Evolutionary conservation across 192 early-diverging fungal species (phyloP).

Genomic region (Chytriomyces hyalinus): DNA sequence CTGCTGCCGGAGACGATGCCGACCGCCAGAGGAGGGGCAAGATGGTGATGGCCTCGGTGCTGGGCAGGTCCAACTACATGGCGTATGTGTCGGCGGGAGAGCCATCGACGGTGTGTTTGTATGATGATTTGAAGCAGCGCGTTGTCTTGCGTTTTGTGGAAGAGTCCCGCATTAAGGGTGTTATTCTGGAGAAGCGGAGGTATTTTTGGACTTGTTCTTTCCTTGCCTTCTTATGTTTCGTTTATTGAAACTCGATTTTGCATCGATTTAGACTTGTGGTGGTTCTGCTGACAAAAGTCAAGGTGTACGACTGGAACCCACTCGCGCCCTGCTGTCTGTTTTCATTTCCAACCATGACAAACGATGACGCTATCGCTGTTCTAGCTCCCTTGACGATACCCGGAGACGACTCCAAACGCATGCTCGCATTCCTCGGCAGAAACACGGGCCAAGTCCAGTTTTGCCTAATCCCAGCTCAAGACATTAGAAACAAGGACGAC

Average conservation of each 20-base stretch:
- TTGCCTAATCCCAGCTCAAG: conserved; percentile 59
- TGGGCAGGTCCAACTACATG: conserved; percentile 84
- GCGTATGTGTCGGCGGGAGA: conserved; percentile 84
- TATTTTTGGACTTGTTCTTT: conserved; percentile 64
- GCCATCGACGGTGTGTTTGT: conserved; percentile 84
- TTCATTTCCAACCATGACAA: conserved; percentile 82
- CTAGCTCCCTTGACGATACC: conserved; percentile 52
- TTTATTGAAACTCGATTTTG: neutral
- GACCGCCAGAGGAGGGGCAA: conserved; percentile 41
- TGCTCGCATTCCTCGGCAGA: conserved; percentile 80
- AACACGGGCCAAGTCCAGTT: conserved; percentile 86
- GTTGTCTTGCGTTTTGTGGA: conserved; percentile 79
- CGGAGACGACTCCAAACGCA: conserved; percentile 7
- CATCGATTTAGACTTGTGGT: conserved; percentile 68
- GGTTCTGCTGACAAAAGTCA: conserved; percentile 75
- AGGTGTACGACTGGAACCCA: conserved; percentile 76
- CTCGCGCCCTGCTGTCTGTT: conserved; percentile 72
- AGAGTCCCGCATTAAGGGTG: conserved; percentile 78
- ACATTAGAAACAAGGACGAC: conserved; percentile 41
- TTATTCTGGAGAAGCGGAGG: conserved; percentile 60
- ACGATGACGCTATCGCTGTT: conserved; percentile 82
- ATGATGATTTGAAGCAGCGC: conserved; percentile 78
- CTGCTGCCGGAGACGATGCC: neutral
- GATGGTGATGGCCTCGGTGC: conserved; percentile 81
- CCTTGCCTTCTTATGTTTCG: neutral